Evolutionary conservation across 148 eudicot species (phyloP).

Genomic region (Agrostemma githago): DNA sequence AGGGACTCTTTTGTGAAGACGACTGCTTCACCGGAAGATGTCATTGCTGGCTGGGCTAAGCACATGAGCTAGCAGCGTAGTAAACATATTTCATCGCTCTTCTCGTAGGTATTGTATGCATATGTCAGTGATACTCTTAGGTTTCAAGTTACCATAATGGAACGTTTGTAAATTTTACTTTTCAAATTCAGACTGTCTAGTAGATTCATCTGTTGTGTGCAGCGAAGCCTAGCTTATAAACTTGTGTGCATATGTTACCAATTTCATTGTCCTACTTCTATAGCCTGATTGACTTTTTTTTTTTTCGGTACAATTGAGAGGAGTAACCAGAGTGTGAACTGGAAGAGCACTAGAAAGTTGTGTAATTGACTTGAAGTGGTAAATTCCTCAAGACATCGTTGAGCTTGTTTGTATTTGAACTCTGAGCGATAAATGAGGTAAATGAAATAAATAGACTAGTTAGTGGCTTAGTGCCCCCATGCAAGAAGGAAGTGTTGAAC

Average conservation of each 20-base stretch:
- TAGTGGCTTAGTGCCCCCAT: too few relatives aligned
- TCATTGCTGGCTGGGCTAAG: slow-evolving; percentile 70
- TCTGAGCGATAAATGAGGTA: too few relatives aligned
- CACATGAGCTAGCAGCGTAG: slow-evolving; percentile 14
- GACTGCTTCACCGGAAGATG: slow-evolving; percentile 47
- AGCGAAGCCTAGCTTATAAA: not conserved
- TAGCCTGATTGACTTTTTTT: not conserved
- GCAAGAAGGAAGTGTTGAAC: too few relatives aligned
- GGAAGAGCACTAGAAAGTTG: too few relatives aligned
- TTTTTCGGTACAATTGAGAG: too few relatives aligned
- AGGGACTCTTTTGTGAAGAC: slow-evolving; percentile 77
- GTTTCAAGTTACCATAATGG: not conserved
- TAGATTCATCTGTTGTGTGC: not conserved
- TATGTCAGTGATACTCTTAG: not conserved
- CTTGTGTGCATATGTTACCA: not conserved
- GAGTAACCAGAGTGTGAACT: too few relatives aligned
- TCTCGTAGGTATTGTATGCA: too few relatives aligned
- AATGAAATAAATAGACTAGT: too few relatives aligned
- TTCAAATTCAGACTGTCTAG: not conserved
- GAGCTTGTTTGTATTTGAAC: too few relatives aligned
- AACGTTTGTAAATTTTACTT: not conserved
- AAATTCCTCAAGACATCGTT: too few relatives aligned
- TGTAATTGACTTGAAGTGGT: too few relatives aligned
- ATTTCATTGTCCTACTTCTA: not conserved
- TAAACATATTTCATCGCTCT: not conserved